These are phyloP conservation scores for Suillus hirtellus DNA, from an alignment of 768 basidiomycete genomes.

Conservation along the genomic window DNA sequence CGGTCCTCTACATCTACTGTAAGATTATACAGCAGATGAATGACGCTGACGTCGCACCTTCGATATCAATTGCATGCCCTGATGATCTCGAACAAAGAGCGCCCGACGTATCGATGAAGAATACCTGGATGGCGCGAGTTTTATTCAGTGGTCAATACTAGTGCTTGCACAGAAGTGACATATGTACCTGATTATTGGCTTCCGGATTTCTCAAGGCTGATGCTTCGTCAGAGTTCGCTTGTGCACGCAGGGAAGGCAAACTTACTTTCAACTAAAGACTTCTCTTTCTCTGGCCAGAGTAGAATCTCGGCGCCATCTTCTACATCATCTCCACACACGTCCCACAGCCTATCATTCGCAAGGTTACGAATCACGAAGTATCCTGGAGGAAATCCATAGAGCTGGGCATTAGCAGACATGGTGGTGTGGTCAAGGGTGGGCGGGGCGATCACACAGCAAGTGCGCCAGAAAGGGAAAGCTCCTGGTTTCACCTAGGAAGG, in stretches of 20 bases:
- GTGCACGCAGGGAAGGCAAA: constrained; percentile 12
- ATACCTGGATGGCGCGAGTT: constrained; percentile 52
- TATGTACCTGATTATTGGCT: constrained; percentile 69
- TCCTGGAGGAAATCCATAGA: constrained; percentile 38
- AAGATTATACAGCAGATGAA: constrained; percentile 11
- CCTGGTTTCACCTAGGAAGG: not conserved
- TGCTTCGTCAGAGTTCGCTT: not conserved
- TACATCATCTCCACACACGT: constrained; percentile 33
- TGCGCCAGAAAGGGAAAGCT: constrained; percentile 5
- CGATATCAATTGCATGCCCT: constrained; percentile 81
- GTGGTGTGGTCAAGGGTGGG: not conserved
- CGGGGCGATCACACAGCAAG: not conserved
- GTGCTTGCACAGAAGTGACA: not conserved
- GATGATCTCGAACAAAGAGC: constrained; percentile 75
- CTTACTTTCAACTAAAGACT: constrained; percentile 76
- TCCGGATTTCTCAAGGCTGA: constrained; percentile 67
- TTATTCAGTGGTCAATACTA: not conserved
- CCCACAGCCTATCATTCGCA: constrained; percentile 37
- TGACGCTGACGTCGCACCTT: constrained; percentile 46
- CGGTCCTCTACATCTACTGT: constrained; percentile 48
- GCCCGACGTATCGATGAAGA: constrained; percentile 79
- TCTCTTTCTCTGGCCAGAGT: constrained; percentile 74
- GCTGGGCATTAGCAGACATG: constrained; percentile 24
- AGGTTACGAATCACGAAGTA: constrained; percentile 42
- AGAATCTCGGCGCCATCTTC: constrained; percentile 48